A percentile compares a stretch with the other conserved stretches of the same genome.
phyloP scores from a whole-genome alignment of 2,329 filamentous ascomycete genomes.

The Fusarium sp. region DNA sequence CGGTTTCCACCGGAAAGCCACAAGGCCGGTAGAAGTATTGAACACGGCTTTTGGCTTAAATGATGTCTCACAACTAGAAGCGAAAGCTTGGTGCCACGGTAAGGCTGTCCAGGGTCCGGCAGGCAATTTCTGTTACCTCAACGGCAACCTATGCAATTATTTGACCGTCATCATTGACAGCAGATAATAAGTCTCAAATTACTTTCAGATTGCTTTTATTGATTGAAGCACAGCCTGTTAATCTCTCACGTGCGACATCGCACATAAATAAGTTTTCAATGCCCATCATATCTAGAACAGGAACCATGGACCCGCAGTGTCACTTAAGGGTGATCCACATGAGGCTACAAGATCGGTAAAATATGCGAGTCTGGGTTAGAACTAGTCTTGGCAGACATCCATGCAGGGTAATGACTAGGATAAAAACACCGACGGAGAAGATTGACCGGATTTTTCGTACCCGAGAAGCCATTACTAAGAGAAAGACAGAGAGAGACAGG shows the following conservation, averaged over 20 bases:
- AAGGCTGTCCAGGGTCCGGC: neutral
- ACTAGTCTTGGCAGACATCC: neutral
- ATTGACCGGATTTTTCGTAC: neutral
- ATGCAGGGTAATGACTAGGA: neutral
- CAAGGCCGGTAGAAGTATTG: neutral
- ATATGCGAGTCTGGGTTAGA: neutral
- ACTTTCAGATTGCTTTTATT: fast-evolving
- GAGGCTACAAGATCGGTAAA: neutral
- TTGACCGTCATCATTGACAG: fast-evolving
- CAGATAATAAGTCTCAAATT: too few relatives aligned
- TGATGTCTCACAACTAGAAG: neutral
- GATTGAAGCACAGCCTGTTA: neutral
- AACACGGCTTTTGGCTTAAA: neutral
- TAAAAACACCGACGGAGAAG: neutral
- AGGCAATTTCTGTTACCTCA: too few relatives aligned
- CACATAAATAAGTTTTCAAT: neutral
- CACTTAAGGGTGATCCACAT: neutral
- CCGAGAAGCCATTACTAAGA: neutral
- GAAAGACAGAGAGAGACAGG: neutral
- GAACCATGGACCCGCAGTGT: neutral
- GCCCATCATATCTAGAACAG: neutral
- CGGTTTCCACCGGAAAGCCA: neutral
- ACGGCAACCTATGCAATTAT: too few relatives aligned
- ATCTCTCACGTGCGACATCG: neutral
- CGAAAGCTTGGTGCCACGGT: neutral